Conservation (phyloP, 2,329 filamentous ascomycete genomes). For the Beauveria sp. region DNA sequence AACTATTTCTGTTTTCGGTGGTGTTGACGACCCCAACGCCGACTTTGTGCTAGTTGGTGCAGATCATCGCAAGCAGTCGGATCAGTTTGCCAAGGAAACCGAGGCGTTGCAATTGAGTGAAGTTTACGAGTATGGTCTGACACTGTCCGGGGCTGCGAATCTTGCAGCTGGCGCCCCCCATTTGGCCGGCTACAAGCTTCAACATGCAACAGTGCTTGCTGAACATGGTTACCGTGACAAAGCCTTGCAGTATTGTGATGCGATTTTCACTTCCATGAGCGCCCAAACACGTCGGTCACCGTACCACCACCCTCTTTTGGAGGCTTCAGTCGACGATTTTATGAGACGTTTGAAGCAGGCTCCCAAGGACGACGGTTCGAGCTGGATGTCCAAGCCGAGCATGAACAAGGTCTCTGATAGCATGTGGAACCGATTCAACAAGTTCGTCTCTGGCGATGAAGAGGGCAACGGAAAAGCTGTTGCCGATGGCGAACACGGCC, state of each 20-base stretch:
- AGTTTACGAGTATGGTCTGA: constrained; percentile 84
- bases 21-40: constrained; percentile 70
- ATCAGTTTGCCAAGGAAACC: constrained; percentile 69
- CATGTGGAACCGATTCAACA: constrained; percentile 89
- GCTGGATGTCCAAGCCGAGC: constrained; percentile 90
- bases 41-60: constrained; percentile 79
- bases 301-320: constrained; percentile 73
- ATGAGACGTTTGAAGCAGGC: constrained; percentile 76
- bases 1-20: constrained; percentile 63
- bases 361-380: constrained; percentile 70
- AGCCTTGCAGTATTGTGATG: constrained; percentile 86
- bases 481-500: constrained; percentile 58
- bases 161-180: constrained; percentile 62
- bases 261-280: constrained; percentile 67
- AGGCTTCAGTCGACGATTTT: constrained; percentile 74
- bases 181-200: constrained; percentile 82
- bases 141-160: constrained; percentile 51
- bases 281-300: constrained; percentile 76
- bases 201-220: constrained; percentile 76
- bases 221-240: constrained; percentile 77
- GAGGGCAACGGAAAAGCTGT: constrained; percentile 54
- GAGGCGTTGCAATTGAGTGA: constrained; percentile 93
- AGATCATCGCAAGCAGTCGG: constrained; percentile 65
- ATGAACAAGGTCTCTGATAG: constrained; percentile 93
- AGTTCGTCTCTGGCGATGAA: constrained; percentile 90